Conservation (phyloP, 345 rosid species). For the Camelina hispida region DNA sequence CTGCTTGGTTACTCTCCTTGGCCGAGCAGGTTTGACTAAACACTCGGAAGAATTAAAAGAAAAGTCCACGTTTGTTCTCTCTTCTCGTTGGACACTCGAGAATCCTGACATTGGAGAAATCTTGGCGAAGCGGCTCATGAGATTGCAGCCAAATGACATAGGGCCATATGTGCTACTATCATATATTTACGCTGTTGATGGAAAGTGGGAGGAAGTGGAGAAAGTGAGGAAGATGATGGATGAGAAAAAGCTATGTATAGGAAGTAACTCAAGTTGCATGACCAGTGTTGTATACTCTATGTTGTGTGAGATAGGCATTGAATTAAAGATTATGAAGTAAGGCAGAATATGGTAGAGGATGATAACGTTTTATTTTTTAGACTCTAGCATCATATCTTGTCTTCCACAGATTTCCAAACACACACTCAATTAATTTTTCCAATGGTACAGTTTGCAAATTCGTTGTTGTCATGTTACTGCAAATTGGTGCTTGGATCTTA, state of each 20-base stretch:
- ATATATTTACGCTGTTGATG: slow-evolving; percentile 57
- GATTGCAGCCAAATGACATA: slow-evolving; percentile 52
- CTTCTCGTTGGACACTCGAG: slow-evolving; percentile 47
- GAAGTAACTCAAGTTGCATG: slow-evolving; percentile 36
- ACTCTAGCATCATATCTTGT: neutral
- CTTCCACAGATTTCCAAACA: neutral
- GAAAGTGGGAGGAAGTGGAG: slow-evolving; percentile 63
- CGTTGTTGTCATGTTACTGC: neutral
- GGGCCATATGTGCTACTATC: slow-evolving; percentile 58
- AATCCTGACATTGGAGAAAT: slow-evolving; percentile 54
- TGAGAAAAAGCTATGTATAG: slow-evolving; percentile 44
- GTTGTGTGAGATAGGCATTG: slow-evolving; percentile 57
- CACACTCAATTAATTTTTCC: neutral
- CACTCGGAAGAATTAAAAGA: slow-evolving; percentile 47
- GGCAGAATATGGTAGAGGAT: neutral
- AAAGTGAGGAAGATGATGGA: slow-evolving; percentile 51
- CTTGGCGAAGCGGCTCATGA: slow-evolving; percentile 55
- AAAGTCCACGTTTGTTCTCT: slow-evolving; percentile 20
- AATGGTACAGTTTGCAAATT: neutral
- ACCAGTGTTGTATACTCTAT: slow-evolving; percentile 49
- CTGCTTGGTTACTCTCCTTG: slow-evolving; percentile 62
- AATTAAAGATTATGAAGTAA: slow-evolving; percentile 38
- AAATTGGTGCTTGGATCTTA: no score
- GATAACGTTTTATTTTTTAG: neutral
- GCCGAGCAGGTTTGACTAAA: slow-evolving; percentile 53